Conservation (phyloP, 805 yeast genomes). For the Helenozyma rhizophorensis region DNA sequence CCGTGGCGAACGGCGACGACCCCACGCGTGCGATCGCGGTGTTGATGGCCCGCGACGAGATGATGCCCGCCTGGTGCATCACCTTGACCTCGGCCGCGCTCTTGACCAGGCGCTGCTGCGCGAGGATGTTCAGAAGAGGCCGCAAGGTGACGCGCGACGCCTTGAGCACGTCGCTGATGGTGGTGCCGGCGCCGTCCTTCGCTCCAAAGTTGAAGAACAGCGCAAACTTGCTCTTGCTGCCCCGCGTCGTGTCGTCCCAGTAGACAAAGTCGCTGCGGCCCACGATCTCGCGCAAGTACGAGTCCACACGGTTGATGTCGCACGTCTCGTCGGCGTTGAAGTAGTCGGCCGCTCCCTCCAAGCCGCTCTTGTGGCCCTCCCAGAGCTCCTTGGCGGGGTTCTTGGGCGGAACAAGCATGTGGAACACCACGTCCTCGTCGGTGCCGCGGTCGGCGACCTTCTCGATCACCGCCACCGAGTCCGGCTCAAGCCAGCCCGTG, state of each 20-base stretch:
- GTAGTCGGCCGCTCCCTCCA: slow-evolving; percentile 71
- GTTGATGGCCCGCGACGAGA: slow-evolving; percentile 81
- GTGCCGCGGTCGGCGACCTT: slow-evolving; percentile 47
- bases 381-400: slow-evolving; percentile 77
- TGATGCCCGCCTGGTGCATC: slow-evolving; percentile 78
- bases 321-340: slow-evolving; percentile 84
- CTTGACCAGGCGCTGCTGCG: slow-evolving; percentile 62
- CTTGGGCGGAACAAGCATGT: slow-evolving; percentile 82
- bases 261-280: slow-evolving; percentile 47
- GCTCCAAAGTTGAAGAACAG: slow-evolving; percentile 17
- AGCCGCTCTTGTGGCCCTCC: slow-evolving; percentile 94
- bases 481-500: slow-evolving; percentile 92
- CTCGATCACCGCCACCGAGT: slow-evolving; percentile 65
- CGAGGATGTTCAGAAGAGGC: slow-evolving; percentile 40
- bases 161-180: slow-evolving; percentile 19
- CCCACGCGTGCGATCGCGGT: slow-evolving; percentile 65
- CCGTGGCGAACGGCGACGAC: slow-evolving; percentile 52
- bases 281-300: slow-evolving; percentile 45
- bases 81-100: slow-evolving; percentile 70
- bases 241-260: slow-evolving; percentile 43
- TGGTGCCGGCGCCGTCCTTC: slow-evolving; percentile 5
- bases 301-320: slow-evolving; percentile 41
- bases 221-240: slow-evolving; percentile 9
- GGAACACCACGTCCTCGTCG: slow-evolving; percentile 52
- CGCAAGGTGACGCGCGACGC: slow-evolving; percentile 33